Evolutionary conservation across 2,329 filamentous ascomycete genomes (phyloP).

Genomic region (Alternaria sp.): DNA sequence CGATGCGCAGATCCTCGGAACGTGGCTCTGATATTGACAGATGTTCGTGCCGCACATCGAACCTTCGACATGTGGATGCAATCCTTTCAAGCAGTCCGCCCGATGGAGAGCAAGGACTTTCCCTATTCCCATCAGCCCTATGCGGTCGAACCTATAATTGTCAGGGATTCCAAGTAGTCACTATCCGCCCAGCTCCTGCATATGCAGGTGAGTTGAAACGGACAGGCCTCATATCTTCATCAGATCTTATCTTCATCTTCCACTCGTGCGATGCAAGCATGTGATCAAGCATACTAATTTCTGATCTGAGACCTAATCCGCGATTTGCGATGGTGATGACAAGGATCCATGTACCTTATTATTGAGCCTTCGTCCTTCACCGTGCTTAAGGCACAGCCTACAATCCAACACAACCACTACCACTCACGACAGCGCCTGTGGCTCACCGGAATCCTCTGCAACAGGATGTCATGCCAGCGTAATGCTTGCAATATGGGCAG

Average conservation of each 20-base stretch:
- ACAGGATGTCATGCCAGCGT: slow-evolving; percentile 24
- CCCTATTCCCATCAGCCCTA: slow-evolving; percentile 34
- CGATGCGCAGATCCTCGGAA: neutral
- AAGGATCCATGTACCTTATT: slow-evolving; percentile 15
- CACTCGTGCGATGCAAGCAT: slow-evolving; percentile 11
- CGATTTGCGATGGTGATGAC: slow-evolving; percentile 13
- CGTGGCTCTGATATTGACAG: neutral
- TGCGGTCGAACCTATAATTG: slow-evolving; percentile 12
- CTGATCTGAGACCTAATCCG: slow-evolving; percentile 2
- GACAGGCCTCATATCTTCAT: slow-evolving; percentile 6
- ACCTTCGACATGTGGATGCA: slow-evolving; percentile 9
- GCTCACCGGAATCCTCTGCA: slow-evolving; percentile 26
- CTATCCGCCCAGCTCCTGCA: slow-evolving; percentile 12
- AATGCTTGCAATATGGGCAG: slow-evolving; percentile 7
- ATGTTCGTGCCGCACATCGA: slow-evolving; percentile 3
- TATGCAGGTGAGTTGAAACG: slow-evolving; percentile 13
- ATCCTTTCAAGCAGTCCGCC: slow-evolving; percentile 4
- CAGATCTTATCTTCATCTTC: neutral
- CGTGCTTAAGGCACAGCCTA: slow-evolving; percentile 8
- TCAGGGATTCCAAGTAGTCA: slow-evolving; percentile 15
- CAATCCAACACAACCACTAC: slow-evolving; percentile 2
- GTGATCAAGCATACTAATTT: slow-evolving; percentile 3
- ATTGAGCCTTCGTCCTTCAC: slow-evolving; percentile 8
- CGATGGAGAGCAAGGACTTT: slow-evolving; percentile 18
- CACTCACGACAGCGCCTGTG: slow-evolving; percentile 1